Conservation (phyloP, 352 stramenopile species). For the Globisporangium megalacanthum region DNA sequence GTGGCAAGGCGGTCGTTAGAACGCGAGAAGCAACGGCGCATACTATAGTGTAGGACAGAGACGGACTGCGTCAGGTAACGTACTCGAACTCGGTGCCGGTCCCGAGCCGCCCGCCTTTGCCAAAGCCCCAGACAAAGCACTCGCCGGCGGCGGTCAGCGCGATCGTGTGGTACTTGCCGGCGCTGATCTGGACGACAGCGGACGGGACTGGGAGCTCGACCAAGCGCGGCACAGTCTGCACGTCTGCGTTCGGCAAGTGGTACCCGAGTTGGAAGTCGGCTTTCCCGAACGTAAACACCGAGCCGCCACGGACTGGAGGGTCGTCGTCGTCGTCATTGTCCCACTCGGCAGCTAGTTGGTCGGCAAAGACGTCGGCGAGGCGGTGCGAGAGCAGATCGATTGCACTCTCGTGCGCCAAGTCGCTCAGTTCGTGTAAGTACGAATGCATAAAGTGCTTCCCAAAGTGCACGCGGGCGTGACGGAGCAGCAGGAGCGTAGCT, state of each 20-base stretch:
- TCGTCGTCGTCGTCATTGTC: neutral
- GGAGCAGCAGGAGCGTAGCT: constrained; percentile 70
- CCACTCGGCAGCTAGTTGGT: constrained; percentile 6
- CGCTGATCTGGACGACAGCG: constrained; percentile 61
- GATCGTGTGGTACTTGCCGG: constrained; percentile 79
- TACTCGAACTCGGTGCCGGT: constrained; percentile 79
- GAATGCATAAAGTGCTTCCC: constrained; percentile 44
- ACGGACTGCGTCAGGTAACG: constrained; percentile 3
- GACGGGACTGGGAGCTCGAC: constrained; percentile 50
- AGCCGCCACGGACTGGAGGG: constrained; percentile 19
- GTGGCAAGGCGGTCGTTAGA: no score
- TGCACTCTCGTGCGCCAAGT: constrained; percentile 49
- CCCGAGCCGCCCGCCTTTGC: constrained; percentile 70
- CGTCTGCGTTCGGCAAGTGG: constrained; percentile 72
- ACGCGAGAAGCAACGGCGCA: no score
- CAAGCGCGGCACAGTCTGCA: constrained; percentile 57
- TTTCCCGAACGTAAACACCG: constrained; percentile 81
- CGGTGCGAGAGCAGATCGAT: constrained; percentile 56
- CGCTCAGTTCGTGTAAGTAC: constrained; percentile 43
- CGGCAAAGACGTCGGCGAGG: constrained; percentile 9
- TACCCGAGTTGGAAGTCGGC: constrained; percentile 84
- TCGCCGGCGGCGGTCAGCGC: constrained; percentile 53
- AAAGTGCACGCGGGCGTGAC: constrained; percentile 43
- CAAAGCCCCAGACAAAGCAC: constrained; percentile 81
- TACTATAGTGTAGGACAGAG: constrained; percentile 14